Evolutionary conservation across 2,329 filamentous ascomycete species (phyloP).

Genomic region (Diaporthe australafricana): DNA sequence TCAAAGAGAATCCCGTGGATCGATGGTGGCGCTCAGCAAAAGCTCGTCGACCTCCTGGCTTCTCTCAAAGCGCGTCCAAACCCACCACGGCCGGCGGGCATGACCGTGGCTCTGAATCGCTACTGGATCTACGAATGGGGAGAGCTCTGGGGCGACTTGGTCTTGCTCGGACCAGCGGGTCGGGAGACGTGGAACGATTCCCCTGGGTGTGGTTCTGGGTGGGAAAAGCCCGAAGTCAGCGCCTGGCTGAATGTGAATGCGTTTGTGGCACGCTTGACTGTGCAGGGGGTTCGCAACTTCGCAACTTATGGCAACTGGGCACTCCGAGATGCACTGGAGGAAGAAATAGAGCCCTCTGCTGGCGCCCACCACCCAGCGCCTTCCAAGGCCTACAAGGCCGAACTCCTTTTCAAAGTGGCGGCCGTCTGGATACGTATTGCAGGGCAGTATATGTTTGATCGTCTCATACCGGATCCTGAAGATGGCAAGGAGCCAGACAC

Average conservation of each 20-base stretch:
- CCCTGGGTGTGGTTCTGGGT: constrained; percentile 37
- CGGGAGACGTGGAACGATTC: constrained; percentile 39
- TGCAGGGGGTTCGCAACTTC: constrained; percentile 6
- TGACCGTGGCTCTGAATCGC: neutral
- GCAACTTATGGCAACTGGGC: constrained; percentile 14
- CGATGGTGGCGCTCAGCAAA: constrained; percentile 28
- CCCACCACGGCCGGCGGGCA: constrained; percentile 29
- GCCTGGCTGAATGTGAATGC: constrained; percentile 39
- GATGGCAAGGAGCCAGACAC: neutral
- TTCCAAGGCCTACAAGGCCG: constrained; percentile 5
- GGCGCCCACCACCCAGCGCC: neutral
- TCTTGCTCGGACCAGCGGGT: constrained; percentile 33
- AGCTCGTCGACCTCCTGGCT: constrained; percentile 35
- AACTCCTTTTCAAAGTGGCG: constrained; percentile 13
- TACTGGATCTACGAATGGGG: neutral
- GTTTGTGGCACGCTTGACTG: constrained; percentile 37
- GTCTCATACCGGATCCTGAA: neutral
- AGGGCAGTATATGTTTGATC: neutral
- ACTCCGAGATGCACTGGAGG: neutral
- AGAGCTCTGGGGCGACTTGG: neutral
- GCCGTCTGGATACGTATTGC: constrained; percentile 19
- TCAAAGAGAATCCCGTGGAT: constrained; percentile 39
- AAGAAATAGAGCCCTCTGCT: neutral
- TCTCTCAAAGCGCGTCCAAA: constrained; percentile 37
- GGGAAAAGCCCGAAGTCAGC: constrained; percentile 35